phyloP scores from a whole-genome alignment of 2,329 filamentous ascomycete genomes.

The Acephala macrosclerotiorum region DNA sequence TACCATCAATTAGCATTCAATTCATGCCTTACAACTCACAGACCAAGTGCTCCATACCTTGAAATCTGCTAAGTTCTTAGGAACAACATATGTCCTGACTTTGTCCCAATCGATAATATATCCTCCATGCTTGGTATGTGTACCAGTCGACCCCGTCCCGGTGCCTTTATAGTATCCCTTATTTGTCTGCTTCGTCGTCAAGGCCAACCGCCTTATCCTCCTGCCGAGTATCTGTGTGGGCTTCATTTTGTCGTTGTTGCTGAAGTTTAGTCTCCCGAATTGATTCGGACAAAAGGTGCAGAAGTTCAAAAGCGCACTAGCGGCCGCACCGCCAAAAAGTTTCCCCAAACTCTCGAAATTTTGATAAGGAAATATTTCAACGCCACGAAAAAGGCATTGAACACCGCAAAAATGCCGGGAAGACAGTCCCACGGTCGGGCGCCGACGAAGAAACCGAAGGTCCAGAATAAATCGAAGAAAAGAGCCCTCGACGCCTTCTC shows the following conservation, averaged over 20 bases:
- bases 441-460: constrained; percentile 44
- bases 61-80: constrained; percentile 71
- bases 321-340: constrained; percentile 36
- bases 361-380: constrained; percentile 1
- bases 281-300: background rate
- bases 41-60: constrained; percentile 60
- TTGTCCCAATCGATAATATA: constrained; percentile 87
- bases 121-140: constrained; percentile 82
- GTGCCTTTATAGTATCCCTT: constrained; percentile 98
- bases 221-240: constrained; percentile 72
- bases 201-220: constrained; percentile 75
- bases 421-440: constrained; percentile 45
- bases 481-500: constrained; percentile 62
- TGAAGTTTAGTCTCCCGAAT: background rate
- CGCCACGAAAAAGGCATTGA: background rate
- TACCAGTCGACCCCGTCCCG: constrained; percentile 85
- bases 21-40: constrained; percentile 8
- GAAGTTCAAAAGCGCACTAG: constrained; percentile 31
- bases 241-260: constrained; percentile 57
- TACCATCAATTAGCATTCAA: constrained; percentile 47
- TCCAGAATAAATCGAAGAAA: constrained; percentile 55
- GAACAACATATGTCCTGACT: constrained; percentile 90
- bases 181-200: constrained; percentile 93
- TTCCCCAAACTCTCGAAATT: constrained; percentile 25
- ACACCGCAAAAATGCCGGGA: constrained; percentile 41